These are phyloP conservation scores for Adiantum capillusveneris DNA, from an alignment of 75 land plant genomes.

Conservation along the genomic window DNA sequence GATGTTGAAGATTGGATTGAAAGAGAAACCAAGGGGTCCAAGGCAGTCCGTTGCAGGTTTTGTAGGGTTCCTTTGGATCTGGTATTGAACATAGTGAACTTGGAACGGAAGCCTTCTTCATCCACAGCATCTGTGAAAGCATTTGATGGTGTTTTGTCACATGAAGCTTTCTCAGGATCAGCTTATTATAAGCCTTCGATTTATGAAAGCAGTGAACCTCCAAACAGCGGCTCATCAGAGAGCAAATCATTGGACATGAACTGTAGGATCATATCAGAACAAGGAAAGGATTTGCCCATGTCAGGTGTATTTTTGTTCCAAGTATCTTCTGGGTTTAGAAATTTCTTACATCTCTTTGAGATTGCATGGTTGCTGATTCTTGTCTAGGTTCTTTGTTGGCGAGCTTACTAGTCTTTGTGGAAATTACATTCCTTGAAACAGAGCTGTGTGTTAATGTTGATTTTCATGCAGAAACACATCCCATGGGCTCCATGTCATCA, in stretches of 20 bases:
- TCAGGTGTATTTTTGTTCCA: too few relatives aligned
- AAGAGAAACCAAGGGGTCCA: slow-evolving; percentile 6
- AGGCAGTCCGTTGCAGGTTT: slow-evolving; percentile 7
- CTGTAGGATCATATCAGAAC: too few relatives aligned
- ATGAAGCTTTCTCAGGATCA: slow-evolving; percentile 4
- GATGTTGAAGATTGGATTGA: slow-evolving; percentile 10
- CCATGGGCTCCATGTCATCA: neutral
- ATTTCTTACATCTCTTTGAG: too few relatives aligned
- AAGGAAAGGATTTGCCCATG: neutral
- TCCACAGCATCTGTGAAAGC: neutral
- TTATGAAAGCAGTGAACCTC: too few relatives aligned
- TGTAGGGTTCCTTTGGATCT: slow-evolving; percentile 13
- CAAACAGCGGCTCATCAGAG: too few relatives aligned
- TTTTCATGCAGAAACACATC: neutral
- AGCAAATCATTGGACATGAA: too few relatives aligned
- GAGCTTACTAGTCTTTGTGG: too few relatives aligned
- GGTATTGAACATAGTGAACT: slow-evolving; percentile 1
- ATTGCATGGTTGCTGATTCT: too few relatives aligned
- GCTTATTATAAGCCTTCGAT: neutral
- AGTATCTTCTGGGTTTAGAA: too few relatives aligned
- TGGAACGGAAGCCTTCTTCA: neutral
- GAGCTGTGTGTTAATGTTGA: neutral
- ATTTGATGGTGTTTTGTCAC: slow-evolving; percentile 6
- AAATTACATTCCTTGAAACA: too few relatives aligned
- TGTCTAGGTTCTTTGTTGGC: too few relatives aligned